phyloP scores from a whole-genome alignment of 768 basidiomycete species.

The Mrakia gelida region DNA sequence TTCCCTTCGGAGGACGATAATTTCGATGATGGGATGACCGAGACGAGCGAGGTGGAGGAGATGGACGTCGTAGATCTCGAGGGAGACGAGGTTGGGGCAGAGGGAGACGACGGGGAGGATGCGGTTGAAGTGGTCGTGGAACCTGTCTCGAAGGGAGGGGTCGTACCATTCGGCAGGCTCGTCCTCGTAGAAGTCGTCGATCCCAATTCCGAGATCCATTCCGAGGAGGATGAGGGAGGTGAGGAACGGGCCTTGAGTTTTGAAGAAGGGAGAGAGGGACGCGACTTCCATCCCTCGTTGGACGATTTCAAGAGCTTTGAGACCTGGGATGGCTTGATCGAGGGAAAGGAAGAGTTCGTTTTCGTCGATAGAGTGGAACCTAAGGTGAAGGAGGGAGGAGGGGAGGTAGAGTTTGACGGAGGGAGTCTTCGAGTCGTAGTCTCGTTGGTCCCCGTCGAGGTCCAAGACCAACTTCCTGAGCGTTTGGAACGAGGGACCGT shows the following conservation, averaged over 20 bases:
- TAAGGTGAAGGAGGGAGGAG: background rate
- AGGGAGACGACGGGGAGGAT: background rate
- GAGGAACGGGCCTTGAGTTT: background rate
- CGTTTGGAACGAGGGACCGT: background rate
- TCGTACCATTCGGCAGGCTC: background rate
- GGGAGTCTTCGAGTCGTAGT: background rate
- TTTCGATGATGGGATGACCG: background rate
- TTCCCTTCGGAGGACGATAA: background rate
- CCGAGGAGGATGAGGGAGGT: background rate
- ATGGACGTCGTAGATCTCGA: conserved; percentile 1
- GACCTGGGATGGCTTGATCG: background rate
- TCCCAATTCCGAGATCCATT: background rate
- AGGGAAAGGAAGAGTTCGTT: background rate
- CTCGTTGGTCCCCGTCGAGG: background rate
- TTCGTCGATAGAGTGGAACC: background rate
- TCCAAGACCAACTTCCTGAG: background rate
- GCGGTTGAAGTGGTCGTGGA: background rate
- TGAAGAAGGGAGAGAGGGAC: background rate
- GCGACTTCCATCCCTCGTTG: background rate
- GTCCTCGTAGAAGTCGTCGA: background rate
- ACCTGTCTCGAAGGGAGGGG: background rate
- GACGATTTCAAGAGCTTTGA: background rate
- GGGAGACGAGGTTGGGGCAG: background rate
- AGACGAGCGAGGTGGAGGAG: background rate
- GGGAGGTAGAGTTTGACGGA: background rate